Percentiles rank a stretch among this genome's conserved stretches.
Evolutionary conservation across 2,329 filamentous ascomycete genomes (phyloP).

Genomic region (Akanthomyces muscarius): DNA sequence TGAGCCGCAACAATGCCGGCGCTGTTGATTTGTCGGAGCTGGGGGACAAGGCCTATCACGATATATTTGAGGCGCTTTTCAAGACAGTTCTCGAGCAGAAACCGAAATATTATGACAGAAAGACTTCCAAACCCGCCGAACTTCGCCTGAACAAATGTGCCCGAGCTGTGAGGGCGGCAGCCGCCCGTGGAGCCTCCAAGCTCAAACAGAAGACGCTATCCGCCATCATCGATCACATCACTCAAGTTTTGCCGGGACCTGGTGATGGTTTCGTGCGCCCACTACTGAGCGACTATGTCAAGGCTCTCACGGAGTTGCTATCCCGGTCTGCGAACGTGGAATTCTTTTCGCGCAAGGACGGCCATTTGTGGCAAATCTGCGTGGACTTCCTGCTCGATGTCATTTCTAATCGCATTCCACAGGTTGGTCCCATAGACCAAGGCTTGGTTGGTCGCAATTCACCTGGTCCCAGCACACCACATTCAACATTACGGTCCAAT

Average conservation of each 20-base stretch:
- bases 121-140: conserved; percentile 43
- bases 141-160: conserved; percentile 65
- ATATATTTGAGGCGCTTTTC: conserved; percentile 78
- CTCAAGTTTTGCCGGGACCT: conserved; percentile 61
- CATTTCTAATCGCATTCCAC: conserved; percentile 42
- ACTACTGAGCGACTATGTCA: conserved; percentile 73
- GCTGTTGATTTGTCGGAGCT: conserved; percentile 43
- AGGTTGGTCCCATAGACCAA: conserved; percentile 36
- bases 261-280: conserved; percentile 64
- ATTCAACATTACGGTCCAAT: conserved; percentile 29
- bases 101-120: conserved; percentile 52
- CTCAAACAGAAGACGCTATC: conserved; percentile 75
- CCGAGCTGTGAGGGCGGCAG: conserved; percentile 64
- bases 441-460: conserved; percentile 40
- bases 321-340: conserved; percentile 75
- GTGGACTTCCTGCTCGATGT: conserved; percentile 70
- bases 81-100: conserved; percentile 65
- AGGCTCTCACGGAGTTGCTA: conserved; percentile 66
- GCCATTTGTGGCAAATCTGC: conserved; percentile 63
- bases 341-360: conserved; percentile 57
- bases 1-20: conserved; percentile 36
- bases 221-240: conserved; percentile 76
- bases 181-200: conserved; percentile 64
- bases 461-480: conserved; percentile 37
- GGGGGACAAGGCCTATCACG: conserved; percentile 74